Percentiles rank a stretch among this genome's conserved stretches.
Evolutionary conservation across 116 monocot species (phyloP).

Genomic region (Phalaenopsis hybrid): DNA sequence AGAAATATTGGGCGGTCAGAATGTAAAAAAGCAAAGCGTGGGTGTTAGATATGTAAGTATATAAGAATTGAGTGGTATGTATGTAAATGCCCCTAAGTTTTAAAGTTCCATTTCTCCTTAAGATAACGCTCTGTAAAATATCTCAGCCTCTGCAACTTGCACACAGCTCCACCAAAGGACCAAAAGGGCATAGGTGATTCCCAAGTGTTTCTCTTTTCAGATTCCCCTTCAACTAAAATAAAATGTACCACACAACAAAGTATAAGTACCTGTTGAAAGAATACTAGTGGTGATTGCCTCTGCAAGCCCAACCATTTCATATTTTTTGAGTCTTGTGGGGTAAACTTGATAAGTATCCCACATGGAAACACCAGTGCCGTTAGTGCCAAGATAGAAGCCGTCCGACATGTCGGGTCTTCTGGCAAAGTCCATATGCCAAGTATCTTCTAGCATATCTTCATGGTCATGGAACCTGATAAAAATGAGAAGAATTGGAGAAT

Average conservation of each 20-base stretch:
- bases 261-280: slow-evolving; percentile 70
- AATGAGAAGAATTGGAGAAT: slow-evolving; percentile 4
- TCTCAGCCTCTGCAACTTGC: background rate
- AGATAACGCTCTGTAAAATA: background rate
- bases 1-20: too few species aligned
- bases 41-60: too few species aligned
- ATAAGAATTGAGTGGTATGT: too few species aligned
- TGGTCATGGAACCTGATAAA: slow-evolving; percentile 69
- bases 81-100: background rate
- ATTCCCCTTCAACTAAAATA: background rate
- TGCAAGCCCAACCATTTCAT: slow-evolving; percentile 78
- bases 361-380: slow-evolving; percentile 32
- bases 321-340: slow-evolving; percentile 55
- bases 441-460: slow-evolving; percentile 96
- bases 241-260: background rate
- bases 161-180: background rate
- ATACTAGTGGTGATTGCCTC: slow-evolving; percentile 87
- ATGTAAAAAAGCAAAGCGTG: too few species aligned
- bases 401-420: slow-evolving; percentile 66
- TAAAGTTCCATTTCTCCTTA: background rate
- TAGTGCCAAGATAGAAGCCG: slow-evolving; percentile 48
- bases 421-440: slow-evolving; percentile 60
- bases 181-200: background rate
- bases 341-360: slow-evolving; percentile 70
- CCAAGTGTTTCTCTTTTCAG: background rate